phyloP scores from a whole-genome alignment of 257 asterid genomes.

The Ophiorrhiza pumila region DNA sequence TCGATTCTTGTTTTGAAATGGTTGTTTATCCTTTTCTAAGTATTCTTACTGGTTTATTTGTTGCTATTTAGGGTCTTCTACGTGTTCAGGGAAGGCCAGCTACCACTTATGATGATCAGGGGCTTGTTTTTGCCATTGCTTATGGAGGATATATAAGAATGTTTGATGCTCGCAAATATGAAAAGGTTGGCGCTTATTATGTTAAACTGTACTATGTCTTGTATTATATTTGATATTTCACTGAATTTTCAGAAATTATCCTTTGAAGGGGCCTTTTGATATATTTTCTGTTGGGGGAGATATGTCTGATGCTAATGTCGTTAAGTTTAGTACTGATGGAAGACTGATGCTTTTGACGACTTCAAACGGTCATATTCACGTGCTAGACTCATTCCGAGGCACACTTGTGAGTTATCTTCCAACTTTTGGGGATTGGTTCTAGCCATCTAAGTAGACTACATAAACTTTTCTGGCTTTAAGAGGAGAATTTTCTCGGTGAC shows the following conservation, averaged over 20 bases:
- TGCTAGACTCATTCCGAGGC: conserved; percentile 89
- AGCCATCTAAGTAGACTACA: neutral
- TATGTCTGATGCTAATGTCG: conserved; percentile 78
- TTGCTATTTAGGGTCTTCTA: conserved; percentile 68
- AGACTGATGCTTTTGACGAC: conserved; percentile 91
- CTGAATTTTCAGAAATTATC: conserved; percentile 8
- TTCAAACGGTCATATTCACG: conserved; percentile 76
- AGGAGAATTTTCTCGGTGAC: conserved; percentile 14
- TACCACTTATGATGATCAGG: conserved; percentile 87
- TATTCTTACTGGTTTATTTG: conserved; percentile 16
- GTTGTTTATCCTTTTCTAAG: conserved; percentile 13
- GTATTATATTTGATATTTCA: neutral
- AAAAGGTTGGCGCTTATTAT: conserved; percentile 50
- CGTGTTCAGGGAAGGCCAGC: conserved; percentile 98
- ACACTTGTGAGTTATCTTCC: conserved; percentile 60
- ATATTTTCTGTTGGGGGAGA: conserved; percentile 87
- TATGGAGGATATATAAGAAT: conserved; percentile 87
- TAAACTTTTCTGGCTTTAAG: conserved; percentile 3
- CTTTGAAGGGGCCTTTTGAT: conserved; percentile 85
- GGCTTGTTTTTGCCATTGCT: conserved; percentile 83
- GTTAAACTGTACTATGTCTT: conserved; percentile 21
- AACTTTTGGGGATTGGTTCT: neutral
- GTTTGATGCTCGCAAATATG: conserved; percentile 92
- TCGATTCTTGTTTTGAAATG: conserved; percentile 15
- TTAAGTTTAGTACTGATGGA: conserved; percentile 92